Conservation (phyloP, 176 grass and related monocot genomes). For the Hsuehochloa calcarea region DNA sequence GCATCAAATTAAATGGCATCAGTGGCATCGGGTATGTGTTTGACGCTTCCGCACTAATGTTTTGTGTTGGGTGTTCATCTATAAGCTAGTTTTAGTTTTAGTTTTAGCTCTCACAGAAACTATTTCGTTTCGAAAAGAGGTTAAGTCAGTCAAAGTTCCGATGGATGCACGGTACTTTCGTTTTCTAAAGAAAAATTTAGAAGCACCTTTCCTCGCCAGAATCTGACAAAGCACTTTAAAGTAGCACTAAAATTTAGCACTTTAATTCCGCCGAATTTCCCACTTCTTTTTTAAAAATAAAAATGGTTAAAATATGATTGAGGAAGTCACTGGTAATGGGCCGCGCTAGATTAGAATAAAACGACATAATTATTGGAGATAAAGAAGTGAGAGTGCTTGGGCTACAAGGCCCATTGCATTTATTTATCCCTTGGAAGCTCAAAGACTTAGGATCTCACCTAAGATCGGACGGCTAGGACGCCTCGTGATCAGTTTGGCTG, state of each 20-base stretch:
- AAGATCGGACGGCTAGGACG: not conserved
- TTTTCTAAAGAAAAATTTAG: not conserved
- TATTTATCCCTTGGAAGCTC: not conserved
- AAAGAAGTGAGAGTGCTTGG: not conserved
- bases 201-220: not conserved
- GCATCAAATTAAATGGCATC: no score
- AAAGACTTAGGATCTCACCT: not conserved
- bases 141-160: no score
- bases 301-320: not conserved
- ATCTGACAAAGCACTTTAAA: not conserved
- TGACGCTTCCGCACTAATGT: no score
- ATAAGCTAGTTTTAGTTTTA: no score
- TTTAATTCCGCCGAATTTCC: not conserved
- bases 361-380: not conserved
- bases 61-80: no score
- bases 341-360: no score
- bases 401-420: not conserved
- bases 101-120: no score
- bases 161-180: not conserved
- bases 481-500: not conserved
- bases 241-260: not conserved
- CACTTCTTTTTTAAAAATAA: not conserved
- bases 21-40: no score
- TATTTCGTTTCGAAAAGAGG: no score
- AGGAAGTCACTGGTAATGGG: no score